Percentiles rank a stretch among this genome's conserved stretches.
These are phyloP conservation scores for Collybia sordida DNA, from an alignment of 768 basidiomycete species.

Conservation along the genomic window DNA sequence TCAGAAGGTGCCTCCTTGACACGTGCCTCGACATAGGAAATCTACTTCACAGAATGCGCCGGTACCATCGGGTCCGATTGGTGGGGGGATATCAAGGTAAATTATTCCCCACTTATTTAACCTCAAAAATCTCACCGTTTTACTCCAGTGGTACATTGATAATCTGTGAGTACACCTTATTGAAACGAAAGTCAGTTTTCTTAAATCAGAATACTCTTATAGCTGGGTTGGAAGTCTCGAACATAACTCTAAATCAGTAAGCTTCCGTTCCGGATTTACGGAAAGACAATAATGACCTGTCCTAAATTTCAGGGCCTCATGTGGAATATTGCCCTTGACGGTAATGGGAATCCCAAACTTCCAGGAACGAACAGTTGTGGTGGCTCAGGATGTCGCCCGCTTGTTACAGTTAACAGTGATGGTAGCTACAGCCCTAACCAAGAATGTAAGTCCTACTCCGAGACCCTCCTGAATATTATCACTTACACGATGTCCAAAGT, in stretches of 20 bases:
- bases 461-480: background rate
- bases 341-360: slow-evolving; percentile 60
- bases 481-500: slow-evolving; percentile 30
- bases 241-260: slow-evolving; percentile 16
- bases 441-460: slow-evolving; percentile 50
- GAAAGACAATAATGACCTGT: too few species aligned
- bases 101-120: background rate
- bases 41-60: slow-evolving; percentile 62
- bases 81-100: slow-evolving; percentile 80
- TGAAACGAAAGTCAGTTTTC: background rate
- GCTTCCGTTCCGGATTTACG: too few species aligned
- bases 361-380: slow-evolving; percentile 66
- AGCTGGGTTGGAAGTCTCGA: slow-evolving; percentile 24
- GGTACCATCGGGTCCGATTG: slow-evolving; percentile 69
- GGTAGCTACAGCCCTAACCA: slow-evolving; percentile 68
- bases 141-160: slow-evolving; percentile 22
- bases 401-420: slow-evolving; percentile 65
- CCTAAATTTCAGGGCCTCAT: slow-evolving; percentile 37
- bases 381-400: slow-evolving; percentile 59
- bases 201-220: background rate
- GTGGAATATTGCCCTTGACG: slow-evolving; percentile 76
- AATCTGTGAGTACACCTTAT: slow-evolving; percentile 12
- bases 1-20: background rate
- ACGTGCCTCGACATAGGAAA: slow-evolving; percentile 25
- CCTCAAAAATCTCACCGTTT: background rate